Percentiles rank a stretch among this genome's conserved stretches.
Evolutionary conservation across 352 stramenopile species (phyloP).

Genomic region (Pythium vanterpoolii): DNA sequence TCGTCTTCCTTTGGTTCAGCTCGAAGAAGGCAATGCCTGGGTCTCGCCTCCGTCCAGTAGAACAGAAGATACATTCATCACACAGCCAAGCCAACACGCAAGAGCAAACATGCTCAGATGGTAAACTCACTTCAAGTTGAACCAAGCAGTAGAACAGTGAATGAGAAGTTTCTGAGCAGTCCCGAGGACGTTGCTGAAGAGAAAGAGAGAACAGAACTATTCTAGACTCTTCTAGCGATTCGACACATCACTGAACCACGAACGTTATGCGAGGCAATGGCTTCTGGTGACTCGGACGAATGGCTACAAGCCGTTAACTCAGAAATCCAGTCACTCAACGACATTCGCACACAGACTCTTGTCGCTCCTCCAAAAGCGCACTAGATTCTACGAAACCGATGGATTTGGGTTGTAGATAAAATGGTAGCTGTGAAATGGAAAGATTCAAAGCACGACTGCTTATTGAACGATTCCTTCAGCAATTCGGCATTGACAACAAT

Average conservation of each 20-base stretch:
- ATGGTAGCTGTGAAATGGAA: neutral
- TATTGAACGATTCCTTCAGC: neutral
- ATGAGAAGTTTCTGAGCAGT: conserved; percentile 1
- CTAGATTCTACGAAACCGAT: neutral
- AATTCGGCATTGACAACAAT: neutral
- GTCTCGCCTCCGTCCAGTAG: no score
- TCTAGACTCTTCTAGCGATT: conserved; percentile 6
- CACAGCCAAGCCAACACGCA: neutral
- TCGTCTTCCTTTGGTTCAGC: no score
- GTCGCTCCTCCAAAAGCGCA: neutral
- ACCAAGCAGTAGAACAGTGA: neutral
- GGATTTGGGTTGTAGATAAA: conserved; percentile 8
- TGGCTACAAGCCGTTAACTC: neutral
- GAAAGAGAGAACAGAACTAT: neutral
- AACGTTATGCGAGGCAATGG: neutral
- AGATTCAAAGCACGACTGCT: conserved; percentile 4
- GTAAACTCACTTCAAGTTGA: neutral
- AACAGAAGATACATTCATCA: no score
- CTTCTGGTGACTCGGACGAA: neutral
- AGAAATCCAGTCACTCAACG: conserved; percentile 1
- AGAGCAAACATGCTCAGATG: neutral
- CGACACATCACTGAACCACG: conserved; percentile 5
- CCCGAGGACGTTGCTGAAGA: conserved; percentile 1
- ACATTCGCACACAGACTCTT: conserved; percentile 10
- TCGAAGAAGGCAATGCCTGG: no score